These are phyloP conservation scores for Pseudomonodictys pantanalensis DNA, from an alignment of 495 filamentous ascomycete genomes.

Conservation along the genomic window DNA sequence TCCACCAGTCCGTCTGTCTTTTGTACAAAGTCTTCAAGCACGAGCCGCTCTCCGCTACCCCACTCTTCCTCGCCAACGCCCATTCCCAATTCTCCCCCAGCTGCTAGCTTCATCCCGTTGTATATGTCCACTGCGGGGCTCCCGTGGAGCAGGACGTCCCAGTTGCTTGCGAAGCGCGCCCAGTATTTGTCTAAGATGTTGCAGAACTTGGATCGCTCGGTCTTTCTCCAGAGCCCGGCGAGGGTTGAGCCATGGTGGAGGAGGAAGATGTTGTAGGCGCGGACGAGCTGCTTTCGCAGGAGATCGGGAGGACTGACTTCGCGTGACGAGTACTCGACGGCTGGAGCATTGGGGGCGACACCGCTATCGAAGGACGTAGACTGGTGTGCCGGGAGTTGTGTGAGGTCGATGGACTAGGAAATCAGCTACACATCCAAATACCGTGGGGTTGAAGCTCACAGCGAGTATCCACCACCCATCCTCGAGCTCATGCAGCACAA, in stretches of 20 bases:
- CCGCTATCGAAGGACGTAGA: conserved; percentile 30
- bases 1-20: conserved; percentile 71
- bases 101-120: conserved; percentile 83
- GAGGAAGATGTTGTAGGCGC: conserved; percentile 80
- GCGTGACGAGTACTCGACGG: conserved; percentile 74
- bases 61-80: conserved; percentile 93
- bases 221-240: conserved; percentile 59
- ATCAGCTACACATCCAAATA: neutral
- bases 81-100: conserved; percentile 84
- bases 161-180: conserved; percentile 73
- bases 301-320: conserved; percentile 83
- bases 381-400: conserved; percentile 49
- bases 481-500: conserved; percentile 80
- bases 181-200: conserved; percentile 73
- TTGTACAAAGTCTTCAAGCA: conserved; percentile 76
- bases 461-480: conserved; percentile 94
- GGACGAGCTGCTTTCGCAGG: conserved; percentile 73
- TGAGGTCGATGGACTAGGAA: conserved; percentile 69
- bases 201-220: conserved; percentile 61
- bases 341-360: conserved; percentile 29
- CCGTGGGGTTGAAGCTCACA: conserved; percentile 46
- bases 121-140: conserved; percentile 79
- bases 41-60: conserved; percentile 86
- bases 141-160: conserved; percentile 86
- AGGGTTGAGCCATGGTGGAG: conserved; percentile 78